These are phyloP conservation scores for Phytophthora citrophthora DNA, from an alignment of 352 stramenopile species.

Conservation along the genomic window DNA sequence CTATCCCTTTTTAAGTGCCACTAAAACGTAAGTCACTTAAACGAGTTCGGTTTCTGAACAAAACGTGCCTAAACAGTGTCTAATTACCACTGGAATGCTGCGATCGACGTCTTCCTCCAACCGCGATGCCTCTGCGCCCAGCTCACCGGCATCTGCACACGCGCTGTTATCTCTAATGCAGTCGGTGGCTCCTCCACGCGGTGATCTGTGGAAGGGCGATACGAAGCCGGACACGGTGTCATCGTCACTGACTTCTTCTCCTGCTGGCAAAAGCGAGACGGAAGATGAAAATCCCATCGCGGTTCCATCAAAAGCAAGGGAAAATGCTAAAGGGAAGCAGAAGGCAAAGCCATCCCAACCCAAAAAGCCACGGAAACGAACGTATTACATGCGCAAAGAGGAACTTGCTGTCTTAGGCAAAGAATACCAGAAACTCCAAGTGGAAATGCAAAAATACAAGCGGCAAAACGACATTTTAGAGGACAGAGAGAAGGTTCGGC, in stretches of 20 bases:
- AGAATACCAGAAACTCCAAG: slow-evolving; percentile 31
- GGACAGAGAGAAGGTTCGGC: slow-evolving; percentile 25
- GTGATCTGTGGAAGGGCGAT: slow-evolving; percentile 7
- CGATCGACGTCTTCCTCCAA: slow-evolving; percentile 6
- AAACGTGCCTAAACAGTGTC: neutral
- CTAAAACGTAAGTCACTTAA: too few relatives aligned
- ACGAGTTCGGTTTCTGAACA: too few relatives aligned
- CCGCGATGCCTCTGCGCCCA: slow-evolving; percentile 25
- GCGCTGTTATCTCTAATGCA: slow-evolving; percentile 36
- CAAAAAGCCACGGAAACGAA: slow-evolving; percentile 44
- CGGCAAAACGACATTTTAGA: slow-evolving; percentile 27
- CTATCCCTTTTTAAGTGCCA: neutral
- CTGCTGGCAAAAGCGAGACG: slow-evolving; percentile 4
- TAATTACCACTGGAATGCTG: slow-evolving; percentile 1
- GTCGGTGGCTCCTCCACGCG: slow-evolving; percentile 26
- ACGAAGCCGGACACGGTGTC: slow-evolving; percentile 2
- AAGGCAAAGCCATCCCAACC: slow-evolving; percentile 16
- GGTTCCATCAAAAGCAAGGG: neutral
- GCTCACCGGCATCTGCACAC: slow-evolving; percentile 28
- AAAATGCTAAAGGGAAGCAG: neutral
- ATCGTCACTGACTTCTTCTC: slow-evolving; percentile 17
- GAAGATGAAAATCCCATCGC: slow-evolving; percentile 5
- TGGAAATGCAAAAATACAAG: slow-evolving; percentile 30
- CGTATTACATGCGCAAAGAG: slow-evolving; percentile 61
- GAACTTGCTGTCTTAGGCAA: slow-evolving; percentile 32